A percentile compares a stretch with the other conserved stretches of the same genome.
These are phyloP conservation scores for Cytidiella melzeri DNA, from an alignment of 768 basidiomycete species.

Conservation along the genomic window DNA sequence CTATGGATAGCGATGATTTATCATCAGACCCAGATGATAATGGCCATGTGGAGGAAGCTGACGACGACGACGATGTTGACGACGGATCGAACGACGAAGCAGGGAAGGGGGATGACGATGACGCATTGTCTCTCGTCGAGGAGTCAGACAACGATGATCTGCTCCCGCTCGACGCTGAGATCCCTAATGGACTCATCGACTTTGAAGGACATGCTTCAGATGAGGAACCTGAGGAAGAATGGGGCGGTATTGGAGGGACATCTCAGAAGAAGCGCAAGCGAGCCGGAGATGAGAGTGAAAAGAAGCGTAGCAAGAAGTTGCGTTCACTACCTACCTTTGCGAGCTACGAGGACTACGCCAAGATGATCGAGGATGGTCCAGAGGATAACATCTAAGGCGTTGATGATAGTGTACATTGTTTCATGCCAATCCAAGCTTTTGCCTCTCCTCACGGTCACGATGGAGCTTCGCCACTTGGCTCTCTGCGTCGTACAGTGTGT, in stretches of 20 bases:
- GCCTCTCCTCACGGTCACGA: slow-evolving; percentile 52
- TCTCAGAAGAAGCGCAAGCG: slow-evolving; percentile 41
- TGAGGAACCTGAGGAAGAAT: slow-evolving; percentile 48
- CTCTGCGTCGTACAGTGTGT: slow-evolving; percentile 64
- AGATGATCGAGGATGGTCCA: slow-evolving; percentile 73
- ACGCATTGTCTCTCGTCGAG: slow-evolving; percentile 51
- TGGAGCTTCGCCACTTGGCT: slow-evolving; percentile 52
- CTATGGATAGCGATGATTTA: slow-evolving; percentile 25
- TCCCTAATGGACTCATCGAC: slow-evolving; percentile 52
- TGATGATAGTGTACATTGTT: neutral
- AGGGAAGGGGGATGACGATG: slow-evolving; percentile 36
- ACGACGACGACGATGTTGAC: slow-evolving; percentile 26
- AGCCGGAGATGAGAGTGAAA: slow-evolving; percentile 29
- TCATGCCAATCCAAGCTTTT: slow-evolving; percentile 43
- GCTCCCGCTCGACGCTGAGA: slow-evolving; percentile 47
- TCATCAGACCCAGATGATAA: slow-evolving; percentile 22
- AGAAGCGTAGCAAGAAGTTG: slow-evolving; percentile 60
- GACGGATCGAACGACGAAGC: slow-evolving; percentile 38
- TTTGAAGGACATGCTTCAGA: slow-evolving; percentile 42
- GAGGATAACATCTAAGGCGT: slow-evolving; percentile 52
- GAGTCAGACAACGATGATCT: slow-evolving; percentile 70
- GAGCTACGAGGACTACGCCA: slow-evolving; percentile 81
- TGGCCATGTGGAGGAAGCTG: slow-evolving; percentile 28
- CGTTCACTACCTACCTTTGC: slow-evolving; percentile 74
- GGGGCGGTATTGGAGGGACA: slow-evolving; percentile 34